Evolutionary conservation across 2,329 filamentous ascomycete species (phyloP).

Genomic region (Aspergillus sp.): DNA sequence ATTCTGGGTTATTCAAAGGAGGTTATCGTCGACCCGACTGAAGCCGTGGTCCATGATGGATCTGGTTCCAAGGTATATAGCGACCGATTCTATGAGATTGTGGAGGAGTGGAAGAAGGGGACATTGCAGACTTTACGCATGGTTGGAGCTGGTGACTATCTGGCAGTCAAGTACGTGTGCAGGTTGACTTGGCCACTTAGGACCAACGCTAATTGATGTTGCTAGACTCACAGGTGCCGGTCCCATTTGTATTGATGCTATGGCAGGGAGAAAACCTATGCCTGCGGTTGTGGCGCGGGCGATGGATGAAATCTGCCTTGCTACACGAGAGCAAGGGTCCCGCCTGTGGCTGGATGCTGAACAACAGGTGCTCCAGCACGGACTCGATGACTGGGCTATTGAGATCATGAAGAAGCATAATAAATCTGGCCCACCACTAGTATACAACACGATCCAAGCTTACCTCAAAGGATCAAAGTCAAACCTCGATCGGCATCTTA

Average conservation of each 20-base stretch:
- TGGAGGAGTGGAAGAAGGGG: constrained; percentile 49
- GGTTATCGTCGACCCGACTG: constrained; percentile 30
- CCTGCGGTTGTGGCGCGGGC: constrained; percentile 20
- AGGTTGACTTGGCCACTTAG: too few species aligned
- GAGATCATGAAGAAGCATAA: constrained; percentile 49
- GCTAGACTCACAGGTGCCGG: constrained; percentile 47
- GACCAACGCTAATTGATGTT: neutral
- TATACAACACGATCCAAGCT: constrained; percentile 48
- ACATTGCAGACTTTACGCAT: constrained; percentile 49
- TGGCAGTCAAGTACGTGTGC: constrained; percentile 42
- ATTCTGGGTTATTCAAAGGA: constrained; percentile 43
- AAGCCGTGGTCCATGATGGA: constrained; percentile 30
- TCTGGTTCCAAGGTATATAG: too few species aligned
- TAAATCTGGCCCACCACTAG: constrained; percentile 23
- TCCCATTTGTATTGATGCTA: constrained; percentile 34
- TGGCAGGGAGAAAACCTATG: constrained; percentile 31
- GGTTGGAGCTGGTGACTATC: constrained; percentile 43
- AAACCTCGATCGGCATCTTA: constrained; percentile 41
- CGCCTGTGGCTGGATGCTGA: constrained; percentile 51
- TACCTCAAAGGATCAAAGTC: constrained; percentile 45
- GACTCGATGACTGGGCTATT: constrained; percentile 49
- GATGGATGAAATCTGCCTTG: constrained; percentile 38
- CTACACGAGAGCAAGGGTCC: constrained; percentile 33
- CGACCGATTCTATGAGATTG: constrained; percentile 13
- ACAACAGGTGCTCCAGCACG: constrained; percentile 45